Base-by-base conservation (phyloP, 495 filamentous ascomycete genomes). In the Penicillium taxi region DNA sequence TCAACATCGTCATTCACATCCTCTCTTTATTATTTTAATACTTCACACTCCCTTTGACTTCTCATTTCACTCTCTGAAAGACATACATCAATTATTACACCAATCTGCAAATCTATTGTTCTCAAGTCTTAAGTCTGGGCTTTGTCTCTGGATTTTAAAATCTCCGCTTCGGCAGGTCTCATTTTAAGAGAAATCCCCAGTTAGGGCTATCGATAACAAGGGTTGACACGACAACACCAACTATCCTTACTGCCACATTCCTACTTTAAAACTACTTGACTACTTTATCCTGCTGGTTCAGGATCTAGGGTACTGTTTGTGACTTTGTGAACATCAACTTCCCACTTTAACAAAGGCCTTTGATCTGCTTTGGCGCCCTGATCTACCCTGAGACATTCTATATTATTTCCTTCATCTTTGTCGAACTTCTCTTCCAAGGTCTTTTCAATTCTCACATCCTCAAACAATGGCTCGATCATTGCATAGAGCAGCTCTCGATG, bases 401-500 rank as follows among this genome's bases (percentile, higher is more conserved):
- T n/a, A n/a, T 16, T 20, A 22, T 23, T 26, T 17, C 22, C 42
- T 27, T 33, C 24, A 32, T 32, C 7, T 17, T 28, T 2, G 12
- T 18, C n/a, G 14, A 26, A 26, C 1, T 19, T 24, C 24, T 20
- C 30, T 38, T 12, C 23, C 12, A 6, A 9, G 20, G 14, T 22
- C 6, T 18, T n/a, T n/a, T n/a, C n/a, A n/a, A n/a, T n/a, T n/a
- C n/a, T n/a, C n/a, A n/a, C n/a, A n/a, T n/a, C n/a, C n/a, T n/a
- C n/a, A n/a, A n/a, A n/a, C n/a, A n/a, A 48, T 58, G 26, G 85
- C 90, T 63, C 74, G 81, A 56, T 73, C 75, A 4, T 59, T 76
- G 66, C 88, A 93, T 66, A 76, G 84, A 56, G 77, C 77, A 39
- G 91, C 91, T 21, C 78, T 98, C 45, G 86, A 94, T 28, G 74